Percentiles rank a stretch among this genome's conserved stretches.
These are phyloP conservation scores for Puya raimondii DNA, from an alignment of 176 grass and related monocot species.

Conservation along the genomic window DNA sequence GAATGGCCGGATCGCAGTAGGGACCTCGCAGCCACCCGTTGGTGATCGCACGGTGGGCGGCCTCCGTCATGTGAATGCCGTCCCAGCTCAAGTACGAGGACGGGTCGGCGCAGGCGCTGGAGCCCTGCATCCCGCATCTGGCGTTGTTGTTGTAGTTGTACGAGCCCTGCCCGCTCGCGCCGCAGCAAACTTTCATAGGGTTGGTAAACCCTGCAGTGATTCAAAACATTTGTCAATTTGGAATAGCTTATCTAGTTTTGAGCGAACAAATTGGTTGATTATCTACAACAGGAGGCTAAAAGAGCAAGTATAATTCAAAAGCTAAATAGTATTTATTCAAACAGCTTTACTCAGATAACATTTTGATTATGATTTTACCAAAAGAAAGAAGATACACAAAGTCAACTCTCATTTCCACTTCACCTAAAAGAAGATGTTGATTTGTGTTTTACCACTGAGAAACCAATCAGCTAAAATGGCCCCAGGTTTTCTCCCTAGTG, in stretches of 20 bases:
- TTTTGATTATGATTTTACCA: too few relatives aligned
- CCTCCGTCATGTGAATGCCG: slow-evolving; percentile 86
- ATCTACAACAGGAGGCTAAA: too few relatives aligned
- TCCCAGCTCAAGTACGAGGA: slow-evolving; percentile 78
- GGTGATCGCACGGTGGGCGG: slow-evolving; percentile 71
- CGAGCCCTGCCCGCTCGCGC: slow-evolving; percentile 34
- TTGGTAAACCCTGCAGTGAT: slow-evolving; percentile 27
- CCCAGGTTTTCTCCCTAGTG: too few relatives aligned
- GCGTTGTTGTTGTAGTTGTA: slow-evolving; percentile 68
- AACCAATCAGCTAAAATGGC: too few relatives aligned
- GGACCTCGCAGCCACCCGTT: slow-evolving; percentile 69
- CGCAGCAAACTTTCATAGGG: slow-evolving; percentile 56
- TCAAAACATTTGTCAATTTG: neutral
- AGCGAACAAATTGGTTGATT: neutral
- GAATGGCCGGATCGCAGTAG: slow-evolving; percentile 57
- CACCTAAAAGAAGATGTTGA: too few relatives aligned
- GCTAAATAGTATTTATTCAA: too few relatives aligned
- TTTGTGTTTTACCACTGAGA: too few relatives aligned
- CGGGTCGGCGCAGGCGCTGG: slow-evolving; percentile 43
- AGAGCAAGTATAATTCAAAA: too few relatives aligned
- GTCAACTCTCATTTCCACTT: too few relatives aligned
- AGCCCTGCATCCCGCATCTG: slow-evolving; percentile 49
- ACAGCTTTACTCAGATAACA: too few relatives aligned
- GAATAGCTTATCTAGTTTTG: neutral
- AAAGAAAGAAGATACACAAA: too few relatives aligned